These are phyloP conservation scores for Huntiella omanensis DNA, from an alignment of 2,329 filamentous ascomycete species.

Conservation along the genomic window DNA sequence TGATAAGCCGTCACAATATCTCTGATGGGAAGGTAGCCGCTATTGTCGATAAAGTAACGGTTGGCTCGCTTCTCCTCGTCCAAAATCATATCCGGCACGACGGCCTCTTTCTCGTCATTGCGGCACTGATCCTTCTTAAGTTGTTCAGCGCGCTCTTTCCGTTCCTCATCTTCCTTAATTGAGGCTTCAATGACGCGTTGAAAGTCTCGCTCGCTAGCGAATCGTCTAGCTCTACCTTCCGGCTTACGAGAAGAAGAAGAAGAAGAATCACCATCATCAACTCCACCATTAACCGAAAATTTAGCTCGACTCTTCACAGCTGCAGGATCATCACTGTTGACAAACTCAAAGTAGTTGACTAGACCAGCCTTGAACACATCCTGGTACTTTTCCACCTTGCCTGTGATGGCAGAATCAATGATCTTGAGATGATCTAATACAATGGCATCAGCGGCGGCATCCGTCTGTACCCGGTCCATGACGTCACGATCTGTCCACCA, in stretches of 20 bases:
- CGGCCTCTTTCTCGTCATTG: slow-evolving; percentile 52
- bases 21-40: slow-evolving; percentile 44
- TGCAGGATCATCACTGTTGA: slow-evolving; percentile 33
- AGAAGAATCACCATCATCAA: slow-evolving; percentile 14
- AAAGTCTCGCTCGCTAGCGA: slow-evolving; percentile 54
- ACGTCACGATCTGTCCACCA: slow-evolving; percentile 14
- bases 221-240: slow-evolving; percentile 34
- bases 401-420: background rate
- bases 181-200: slow-evolving; percentile 56
- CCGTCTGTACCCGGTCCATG: slow-evolving; percentile 23
- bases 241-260: slow-evolving; percentile 28
- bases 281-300: slow-evolving; percentile 23
- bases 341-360: slow-evolving; percentile 33
- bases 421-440: slow-evolving; percentile 21
- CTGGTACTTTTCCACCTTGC: background rate
- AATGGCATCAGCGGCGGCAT: slow-evolving; percentile 25
- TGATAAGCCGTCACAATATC: slow-evolving; percentile 52
- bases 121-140: slow-evolving; percentile 51
- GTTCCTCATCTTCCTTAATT: slow-evolving; percentile 49
- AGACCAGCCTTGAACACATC: slow-evolving; percentile 2
- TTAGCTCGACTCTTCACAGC: slow-evolving; percentile 37
- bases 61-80: slow-evolving; percentile 38
- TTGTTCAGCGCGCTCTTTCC: slow-evolving; percentile 44
- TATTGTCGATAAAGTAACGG: slow-evolving; percentile 43
- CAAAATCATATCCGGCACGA: slow-evolving; percentile 52